A percentile compares a stretch with the other conserved stretches of the same genome.
These are phyloP conservation scores for Bacterosira constricta DNA, from an alignment of 108 stramenopile genomes.

Conservation along the genomic window DNA sequence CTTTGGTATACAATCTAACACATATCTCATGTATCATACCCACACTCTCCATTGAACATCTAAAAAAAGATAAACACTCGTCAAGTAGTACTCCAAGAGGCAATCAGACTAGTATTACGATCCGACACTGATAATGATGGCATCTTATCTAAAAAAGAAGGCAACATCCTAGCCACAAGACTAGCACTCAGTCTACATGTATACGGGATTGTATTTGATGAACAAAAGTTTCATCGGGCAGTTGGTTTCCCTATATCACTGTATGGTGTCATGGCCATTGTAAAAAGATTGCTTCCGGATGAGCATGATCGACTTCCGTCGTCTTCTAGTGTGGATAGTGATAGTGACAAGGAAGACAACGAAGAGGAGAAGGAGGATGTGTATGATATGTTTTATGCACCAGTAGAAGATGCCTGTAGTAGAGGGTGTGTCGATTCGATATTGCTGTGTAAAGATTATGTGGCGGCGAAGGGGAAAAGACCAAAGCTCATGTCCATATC, in stretches of 20 bases:
- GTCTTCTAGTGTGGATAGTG: conserved; percentile 2
- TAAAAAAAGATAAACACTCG: conserved; percentile 7
- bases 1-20: too few relatives aligned
- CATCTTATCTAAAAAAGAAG: conserved; percentile 5
- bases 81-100: conserved; percentile 20
- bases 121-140: conserved; percentile 15
- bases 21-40: background rate
- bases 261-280: conserved; percentile 13
- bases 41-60: background rate
- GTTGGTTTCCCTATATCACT: conserved; percentile 19
- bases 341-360: too few relatives aligned
- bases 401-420: too few relatives aligned
- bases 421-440: too few relatives aligned
- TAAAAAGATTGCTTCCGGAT: conserved; percentile 28
- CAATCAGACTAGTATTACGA: conserved; percentile 13
- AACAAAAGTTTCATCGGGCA: conserved; percentile 18
- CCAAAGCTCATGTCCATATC: too few relatives aligned
- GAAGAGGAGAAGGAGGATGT: too few relatives aligned
- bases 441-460: background rate
- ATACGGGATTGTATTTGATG: conserved; percentile 22
- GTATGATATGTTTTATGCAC: background rate
- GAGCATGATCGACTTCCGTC: conserved; percentile 3
- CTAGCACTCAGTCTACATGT: conserved; percentile 15
- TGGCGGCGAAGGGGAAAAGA: background rate
- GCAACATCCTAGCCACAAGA: conserved; percentile 4